Evolutionary conservation across 805 yeast genomes (phyloP).

Genomic region (Yueomyces sp.): DNA sequence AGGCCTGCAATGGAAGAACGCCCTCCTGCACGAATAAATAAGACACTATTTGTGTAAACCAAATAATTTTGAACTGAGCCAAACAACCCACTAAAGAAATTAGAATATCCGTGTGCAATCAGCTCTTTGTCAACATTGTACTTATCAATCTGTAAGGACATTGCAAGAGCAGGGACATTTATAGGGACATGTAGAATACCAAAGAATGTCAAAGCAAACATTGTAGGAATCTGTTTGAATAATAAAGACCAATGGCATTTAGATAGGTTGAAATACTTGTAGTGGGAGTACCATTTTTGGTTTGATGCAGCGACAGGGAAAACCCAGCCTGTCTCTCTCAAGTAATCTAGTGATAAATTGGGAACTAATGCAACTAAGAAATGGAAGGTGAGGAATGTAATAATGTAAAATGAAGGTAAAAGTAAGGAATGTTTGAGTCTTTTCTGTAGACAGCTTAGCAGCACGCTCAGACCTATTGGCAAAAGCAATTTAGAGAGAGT

Average conservation of each 20-base stretch:
- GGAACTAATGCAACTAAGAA: constrained; percentile 53
- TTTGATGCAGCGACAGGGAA: constrained; percentile 41
- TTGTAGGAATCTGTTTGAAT: constrained; percentile 65
- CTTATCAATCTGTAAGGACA: constrained; percentile 68
- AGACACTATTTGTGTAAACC: constrained; percentile 86
- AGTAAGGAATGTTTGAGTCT: constrained; percentile 51
- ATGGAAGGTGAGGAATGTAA: constrained; percentile 60
- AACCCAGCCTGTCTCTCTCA: constrained; percentile 75
- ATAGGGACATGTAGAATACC: constrained; percentile 96
- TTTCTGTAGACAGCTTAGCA: constrained; percentile 52
- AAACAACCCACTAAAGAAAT: constrained; percentile 63
- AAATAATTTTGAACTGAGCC: constrained; percentile 92
- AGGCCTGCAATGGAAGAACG: constrained; percentile 81
- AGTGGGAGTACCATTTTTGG: constrained; percentile 87
- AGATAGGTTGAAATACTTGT: constrained; percentile 53
- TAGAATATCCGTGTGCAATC: constrained; percentile 89
- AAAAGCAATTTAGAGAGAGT: constrained; percentile 52
- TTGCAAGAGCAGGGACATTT: constrained; percentile 94
- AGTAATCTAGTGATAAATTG: constrained; percentile 40
- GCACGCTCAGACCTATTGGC: constrained; percentile 51
- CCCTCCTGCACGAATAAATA: constrained; percentile 91
- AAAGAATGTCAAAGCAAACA: constrained; percentile 91
- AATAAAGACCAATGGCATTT: constrained; percentile 67
- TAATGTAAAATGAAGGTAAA: constrained; percentile 69
- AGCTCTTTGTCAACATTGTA: constrained; percentile 87